These are phyloP conservation scores for Pseudogymnoascus sp. DNA, from an alignment of 2,329 filamentous ascomycete species.

Conservation along the genomic window DNA sequence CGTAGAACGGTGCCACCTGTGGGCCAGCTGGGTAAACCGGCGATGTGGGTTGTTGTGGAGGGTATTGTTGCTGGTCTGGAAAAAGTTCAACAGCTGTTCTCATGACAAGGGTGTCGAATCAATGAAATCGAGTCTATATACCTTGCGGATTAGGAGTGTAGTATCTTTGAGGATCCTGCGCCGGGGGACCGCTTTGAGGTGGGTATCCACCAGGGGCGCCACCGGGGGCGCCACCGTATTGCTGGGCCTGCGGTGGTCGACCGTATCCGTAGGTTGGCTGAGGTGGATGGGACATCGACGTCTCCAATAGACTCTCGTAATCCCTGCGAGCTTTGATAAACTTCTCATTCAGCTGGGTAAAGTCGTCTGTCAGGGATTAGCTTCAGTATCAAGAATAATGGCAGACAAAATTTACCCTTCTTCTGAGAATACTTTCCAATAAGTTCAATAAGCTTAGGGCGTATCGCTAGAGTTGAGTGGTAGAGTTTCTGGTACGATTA, in stretches of 20 bases:
- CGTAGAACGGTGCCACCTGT: slow-evolving; percentile 55
- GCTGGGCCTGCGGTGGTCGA: slow-evolving; percentile 6
- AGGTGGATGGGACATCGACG: slow-evolving; percentile 91
- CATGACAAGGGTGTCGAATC: neutral
- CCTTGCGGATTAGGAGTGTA: slow-evolving; percentile 52
- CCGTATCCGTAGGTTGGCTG: slow-evolving; percentile 65
- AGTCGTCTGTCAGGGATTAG: slow-evolving; percentile 63
- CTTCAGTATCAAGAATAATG: slow-evolving; percentile 9
- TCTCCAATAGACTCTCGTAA: slow-evolving; percentile 91
- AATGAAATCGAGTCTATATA: slow-evolving; percentile 14
- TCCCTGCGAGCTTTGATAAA: slow-evolving; percentile 98
- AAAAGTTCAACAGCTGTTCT: slow-evolving; percentile 12
- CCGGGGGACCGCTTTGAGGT: slow-evolving; percentile 28
- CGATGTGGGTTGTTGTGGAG: slow-evolving; percentile 39
- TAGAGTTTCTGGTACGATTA: slow-evolving; percentile 58
- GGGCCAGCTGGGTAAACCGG: slow-evolving; percentile 44
- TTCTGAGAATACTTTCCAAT: slow-evolving; percentile 99
- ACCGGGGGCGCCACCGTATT: slow-evolving; percentile 20
- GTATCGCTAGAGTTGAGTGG: slow-evolving; percentile 86
- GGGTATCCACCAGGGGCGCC: slow-evolving; percentile 26
- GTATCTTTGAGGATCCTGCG: slow-evolving; percentile 58
- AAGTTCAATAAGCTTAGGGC: slow-evolving; percentile 92
- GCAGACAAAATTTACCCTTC: slow-evolving; percentile 57
- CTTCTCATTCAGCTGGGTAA: slow-evolving; percentile 96
- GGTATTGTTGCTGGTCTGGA: slow-evolving; percentile 34